A percentile compares a stretch with the other conserved stretches of the same genome.
Conservation (phyloP, 176 grass and related monocot species). For the Pontederia crassipes region DNA sequence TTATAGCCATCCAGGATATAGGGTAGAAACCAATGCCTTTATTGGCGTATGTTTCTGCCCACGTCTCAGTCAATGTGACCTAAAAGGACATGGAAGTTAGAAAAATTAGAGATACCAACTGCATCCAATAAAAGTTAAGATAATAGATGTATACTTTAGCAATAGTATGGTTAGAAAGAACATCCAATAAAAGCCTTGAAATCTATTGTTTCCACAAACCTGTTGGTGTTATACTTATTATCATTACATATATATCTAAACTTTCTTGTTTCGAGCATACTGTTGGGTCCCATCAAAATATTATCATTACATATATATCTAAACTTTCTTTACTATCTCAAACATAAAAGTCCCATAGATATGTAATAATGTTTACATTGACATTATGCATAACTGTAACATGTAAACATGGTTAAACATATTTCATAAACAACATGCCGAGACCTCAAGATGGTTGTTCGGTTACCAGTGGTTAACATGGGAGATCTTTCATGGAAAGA, state of each 20-base stretch:
- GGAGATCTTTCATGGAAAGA: too few species aligned
- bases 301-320: too few species aligned
- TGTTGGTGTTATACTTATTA: neutral
- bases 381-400: too few species aligned
- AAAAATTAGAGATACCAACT: neutral
- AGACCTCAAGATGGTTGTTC: too few species aligned
- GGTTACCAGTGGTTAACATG: too few species aligned
- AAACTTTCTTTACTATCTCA: neutral
- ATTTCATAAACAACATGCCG: too few species aligned
- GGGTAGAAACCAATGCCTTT: conserved; percentile 74
- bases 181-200: neutral
- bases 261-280: conserved; percentile 89
- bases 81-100: conserved; percentile 14
- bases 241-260: conserved; percentile 49
- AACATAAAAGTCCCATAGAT: too few species aligned
- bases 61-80: conserved; percentile 81
- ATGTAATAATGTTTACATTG: too few species aligned
- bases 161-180: neutral
- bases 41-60: conserved; percentile 43
- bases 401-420: too few species aligned
- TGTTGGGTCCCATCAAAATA: conserved; percentile 65
- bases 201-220: too few species aligned
- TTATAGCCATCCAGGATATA: conserved; percentile 93
- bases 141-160: neutral
- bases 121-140: neutral